Evolutionary conservation across 2,329 filamentous ascomycete species (phyloP).

Genomic region (Fusarium pininemorale): DNA sequence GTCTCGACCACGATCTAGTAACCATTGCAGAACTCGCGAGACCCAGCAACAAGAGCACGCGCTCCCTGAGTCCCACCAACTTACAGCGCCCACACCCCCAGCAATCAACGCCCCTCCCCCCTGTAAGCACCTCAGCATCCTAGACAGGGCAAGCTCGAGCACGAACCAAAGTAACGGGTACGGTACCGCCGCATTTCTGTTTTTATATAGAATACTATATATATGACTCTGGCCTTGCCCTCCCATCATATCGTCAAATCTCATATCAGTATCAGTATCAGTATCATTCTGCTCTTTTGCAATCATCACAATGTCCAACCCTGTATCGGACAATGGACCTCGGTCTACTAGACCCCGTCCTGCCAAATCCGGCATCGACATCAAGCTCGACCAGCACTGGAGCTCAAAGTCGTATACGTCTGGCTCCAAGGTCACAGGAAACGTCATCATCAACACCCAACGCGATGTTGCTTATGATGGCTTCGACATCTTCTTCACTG

Average conservation of each 20-base stretch:
- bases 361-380: conserved; percentile 52
- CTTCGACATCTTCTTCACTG: conserved; percentile 63
- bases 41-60: conserved; percentile 29
- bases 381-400: conserved; percentile 64
- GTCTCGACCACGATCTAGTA: conserved; percentile 33
- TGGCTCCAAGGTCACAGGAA: conserved; percentile 60
- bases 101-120: conserved; percentile 25
- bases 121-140: conserved; percentile 32
- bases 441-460: conserved; percentile 56
- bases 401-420: conserved; percentile 65
- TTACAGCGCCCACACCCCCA: conserved; percentile 21
- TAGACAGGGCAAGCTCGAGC: conserved; percentile 27
- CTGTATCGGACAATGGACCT: conserved; percentile 38
- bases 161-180: conserved; percentile 39
- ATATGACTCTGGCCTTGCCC: conserved; percentile 33
- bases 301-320: conserved; percentile 39
- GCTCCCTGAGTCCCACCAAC: conserved; percentile 14
- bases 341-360: conserved; percentile 27
- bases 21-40: conserved; percentile 29
- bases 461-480: conserved; percentile 60
- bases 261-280: conserved; percentile 23
- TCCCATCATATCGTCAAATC: conserved; percentile 20
- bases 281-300: conserved; percentile 24
- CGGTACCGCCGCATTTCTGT: conserved; percentile 26
- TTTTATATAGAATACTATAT: conserved; percentile 36